phyloP scores from a whole-genome alignment of 2,329 filamentous ascomycete genomes.

The Magnaporthales sp. region DNA sequence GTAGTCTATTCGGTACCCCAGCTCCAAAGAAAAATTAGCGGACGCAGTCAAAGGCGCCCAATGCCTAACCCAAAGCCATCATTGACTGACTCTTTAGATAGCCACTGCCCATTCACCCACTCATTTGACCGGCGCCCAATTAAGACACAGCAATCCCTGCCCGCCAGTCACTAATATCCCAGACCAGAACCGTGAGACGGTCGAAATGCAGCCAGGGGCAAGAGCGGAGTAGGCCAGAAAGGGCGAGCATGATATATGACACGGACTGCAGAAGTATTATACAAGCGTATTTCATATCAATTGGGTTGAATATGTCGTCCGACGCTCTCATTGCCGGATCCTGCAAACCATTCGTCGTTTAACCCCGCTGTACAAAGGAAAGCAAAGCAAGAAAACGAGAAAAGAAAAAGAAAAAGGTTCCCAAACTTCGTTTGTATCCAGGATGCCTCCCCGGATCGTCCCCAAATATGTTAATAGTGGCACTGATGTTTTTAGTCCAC shows the following conservation, averaged over 20 bases:
- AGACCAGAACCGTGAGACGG: background rate
- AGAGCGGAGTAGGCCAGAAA: background rate
- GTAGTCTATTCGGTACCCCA: background rate
- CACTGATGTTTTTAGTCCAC: slow-evolving; percentile 29
- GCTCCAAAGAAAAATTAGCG: background rate
- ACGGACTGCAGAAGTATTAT: slow-evolving; percentile 6
- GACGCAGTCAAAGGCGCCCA: background rate
- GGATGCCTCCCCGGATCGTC: background rate
- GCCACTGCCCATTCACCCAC: background rate
- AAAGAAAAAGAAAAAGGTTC: background rate
- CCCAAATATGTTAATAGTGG: background rate
- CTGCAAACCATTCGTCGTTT: background rate
- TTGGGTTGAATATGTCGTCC: slow-evolving; percentile 2
- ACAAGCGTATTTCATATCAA: slow-evolving; percentile 8
- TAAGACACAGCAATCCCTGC: background rate
- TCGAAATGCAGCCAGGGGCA: background rate
- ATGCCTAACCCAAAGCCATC: background rate
- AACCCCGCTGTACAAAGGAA: background rate
- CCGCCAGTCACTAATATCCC: background rate
- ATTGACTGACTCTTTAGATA: background rate
- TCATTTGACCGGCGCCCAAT: too few relatives aligned
- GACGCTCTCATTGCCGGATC: background rate
- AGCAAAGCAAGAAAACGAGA: background rate
- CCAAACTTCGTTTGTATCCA: background rate
- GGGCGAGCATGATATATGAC: background rate